Evolutionary conservation across 352 stramenopile genomes (phyloP), one percentile per base, ranked within the genome.

Genomic region (Nothophytophthora sp.): DNA sequence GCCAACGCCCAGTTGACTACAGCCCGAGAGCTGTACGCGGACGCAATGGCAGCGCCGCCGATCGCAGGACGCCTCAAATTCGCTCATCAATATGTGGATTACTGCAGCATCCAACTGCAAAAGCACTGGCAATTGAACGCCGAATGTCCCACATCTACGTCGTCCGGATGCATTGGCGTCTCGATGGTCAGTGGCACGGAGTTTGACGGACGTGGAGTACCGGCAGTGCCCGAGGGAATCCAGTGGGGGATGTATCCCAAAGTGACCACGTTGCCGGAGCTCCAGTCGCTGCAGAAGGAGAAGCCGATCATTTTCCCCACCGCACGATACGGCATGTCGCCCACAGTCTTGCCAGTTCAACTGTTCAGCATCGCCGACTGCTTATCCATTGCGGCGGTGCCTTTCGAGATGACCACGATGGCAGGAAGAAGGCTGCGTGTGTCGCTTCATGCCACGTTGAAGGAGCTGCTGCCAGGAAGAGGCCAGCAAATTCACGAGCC

Each of bases 351-450:
- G 4, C 83, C 83, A 3, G 48, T 96, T 32, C 86, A 96, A 54
- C 34, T 95, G 1, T 76, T 93, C 36, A 37, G 67, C 7, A 67
- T 96, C 19, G 82, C 59, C 3, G 67, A 77, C 11, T 63, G 56
- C 3, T 60, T 96, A 3, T 67, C 78, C 22, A 55, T 96, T 33
- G 82, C 78, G 0, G 84, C 81, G 5, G 66, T 91, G 33, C 86
- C 86, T 22, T 96, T 96, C 51, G 86, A 96, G 49, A 70, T 72
- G 38, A 93, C 86, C 15, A 95, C 86, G 0, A 96, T 96, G 86
- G 79, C 84, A 20, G 86, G 86, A 7, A 69, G 84, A 19, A 67
- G 84, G 5, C 54, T 96, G 13, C 81, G 81, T 22, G 40, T 58
- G 4, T 59, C 72, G 9, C 40, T 94, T 1, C 57, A 65, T 3